phyloP scores from a whole-genome alignment of 2,329 filamentous ascomycete species.

The Penicillium psychrosexuale region DNA sequence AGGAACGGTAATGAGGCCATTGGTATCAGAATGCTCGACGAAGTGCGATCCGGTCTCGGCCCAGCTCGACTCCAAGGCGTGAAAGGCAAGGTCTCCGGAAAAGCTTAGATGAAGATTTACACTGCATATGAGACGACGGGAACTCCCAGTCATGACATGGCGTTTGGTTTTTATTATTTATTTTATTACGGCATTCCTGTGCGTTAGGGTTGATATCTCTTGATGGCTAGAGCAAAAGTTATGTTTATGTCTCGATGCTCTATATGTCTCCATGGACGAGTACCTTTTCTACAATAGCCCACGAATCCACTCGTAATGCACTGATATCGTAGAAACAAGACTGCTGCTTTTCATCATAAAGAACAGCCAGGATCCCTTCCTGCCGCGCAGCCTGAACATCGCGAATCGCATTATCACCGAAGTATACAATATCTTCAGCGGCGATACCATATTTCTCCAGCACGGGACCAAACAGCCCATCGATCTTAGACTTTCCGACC shows the following conservation, averaged over 20 bases:
- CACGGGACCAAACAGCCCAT: conserved; percentile 30
- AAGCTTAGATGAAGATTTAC: conserved; percentile 26
- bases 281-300: conserved; percentile 8
- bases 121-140: conserved; percentile 25
- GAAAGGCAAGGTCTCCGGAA: conserved; percentile 27
- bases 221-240: conserved; percentile 22
- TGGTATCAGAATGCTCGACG: conserved; percentile 85
- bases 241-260: conserved; percentile 8
- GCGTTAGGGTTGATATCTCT: conserved; percentile 15
- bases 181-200: conserved; percentile 17
- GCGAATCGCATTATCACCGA: conserved; percentile 28
- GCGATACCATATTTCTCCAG: conserved; percentile 22
- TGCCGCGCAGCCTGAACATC: conserved; percentile 27
- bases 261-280: conserved; percentile 4
- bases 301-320: conserved; percentile 13
- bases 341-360: conserved; percentile 18
- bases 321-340: not conserved
- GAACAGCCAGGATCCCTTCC: conserved; percentile 25
- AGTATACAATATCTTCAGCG: conserved; percentile 23
- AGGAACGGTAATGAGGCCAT: conserved; percentile 78
- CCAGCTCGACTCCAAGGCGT: conserved; percentile 60
- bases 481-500: conserved; percentile 30
- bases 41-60: conserved; percentile 76
- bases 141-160: conserved; percentile 21
- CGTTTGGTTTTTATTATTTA: conserved; percentile 23